A percentile compares a stretch with the other conserved stretches of the same genome.
phyloP scores from a whole-genome alignment of 371 early-diverging fungal genomes.

The Mucor mucedo region DNA sequence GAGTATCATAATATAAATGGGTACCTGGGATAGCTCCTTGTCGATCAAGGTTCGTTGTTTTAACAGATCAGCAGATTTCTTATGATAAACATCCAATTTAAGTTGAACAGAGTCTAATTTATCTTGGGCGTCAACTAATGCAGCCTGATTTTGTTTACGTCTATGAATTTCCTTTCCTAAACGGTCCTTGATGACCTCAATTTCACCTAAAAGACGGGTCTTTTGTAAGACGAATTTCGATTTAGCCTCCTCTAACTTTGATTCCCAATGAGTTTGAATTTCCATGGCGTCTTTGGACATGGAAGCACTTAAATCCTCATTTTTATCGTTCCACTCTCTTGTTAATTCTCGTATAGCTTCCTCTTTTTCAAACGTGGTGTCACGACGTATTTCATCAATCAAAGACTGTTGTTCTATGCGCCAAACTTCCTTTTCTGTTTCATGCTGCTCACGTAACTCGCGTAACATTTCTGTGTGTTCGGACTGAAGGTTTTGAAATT shows the following conservation, averaged over 20 bases:
- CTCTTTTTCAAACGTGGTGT: slow-evolving; percentile 20
- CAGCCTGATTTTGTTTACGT: slow-evolving; percentile 29
- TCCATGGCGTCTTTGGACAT: slow-evolving; percentile 45
- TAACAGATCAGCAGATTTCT: background rate
- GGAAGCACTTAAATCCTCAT: slow-evolving; percentile 34
- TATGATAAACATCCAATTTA: background rate
- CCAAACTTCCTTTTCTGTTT: slow-evolving; percentile 38
- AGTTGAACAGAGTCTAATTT: slow-evolving; percentile 4
- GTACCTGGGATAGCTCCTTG: slow-evolving; percentile 5
- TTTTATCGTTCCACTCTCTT: slow-evolving; percentile 38
- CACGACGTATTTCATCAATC: slow-evolving; percentile 23
- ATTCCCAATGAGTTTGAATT: slow-evolving; percentile 44
- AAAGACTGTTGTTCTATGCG: slow-evolving; percentile 30
- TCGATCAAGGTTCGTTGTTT: slow-evolving; percentile 5
- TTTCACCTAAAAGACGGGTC: slow-evolving; percentile 33
- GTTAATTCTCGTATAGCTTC: slow-evolving; percentile 20
- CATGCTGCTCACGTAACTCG: slow-evolving; percentile 35
- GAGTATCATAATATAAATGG: background rate
- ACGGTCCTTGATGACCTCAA: slow-evolving; percentile 43
- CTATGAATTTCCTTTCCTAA: slow-evolving; percentile 42
- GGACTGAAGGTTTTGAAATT: slow-evolving; percentile 33
- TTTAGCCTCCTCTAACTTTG: slow-evolving; percentile 31
- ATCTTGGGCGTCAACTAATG: slow-evolving; percentile 6
- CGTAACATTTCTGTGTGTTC: slow-evolving; percentile 33
- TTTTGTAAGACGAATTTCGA: slow-evolving; percentile 8